A percentile compares a stretch with the other conserved stretches of the same genome.
Evolutionary conservation across 106 monocot species (phyloP).

Genomic region (Amphibolis antarctica): DNA sequence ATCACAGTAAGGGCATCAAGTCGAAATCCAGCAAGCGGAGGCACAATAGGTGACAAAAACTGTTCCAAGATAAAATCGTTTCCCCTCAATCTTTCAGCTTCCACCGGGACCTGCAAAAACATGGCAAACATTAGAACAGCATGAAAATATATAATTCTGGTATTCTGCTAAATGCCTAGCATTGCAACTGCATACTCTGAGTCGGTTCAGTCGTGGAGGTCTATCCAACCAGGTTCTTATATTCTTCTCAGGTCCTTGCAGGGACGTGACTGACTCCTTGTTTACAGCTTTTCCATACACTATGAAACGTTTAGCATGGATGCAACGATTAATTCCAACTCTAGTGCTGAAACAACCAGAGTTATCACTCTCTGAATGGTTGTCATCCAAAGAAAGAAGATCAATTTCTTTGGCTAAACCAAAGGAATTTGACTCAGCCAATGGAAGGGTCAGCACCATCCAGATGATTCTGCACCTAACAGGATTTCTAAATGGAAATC

Average conservation of each 20-base stretch:
- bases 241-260: constrained; percentile 40
- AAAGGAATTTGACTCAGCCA: constrained; percentile 21
- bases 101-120: constrained; percentile 51
- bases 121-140: neutral
- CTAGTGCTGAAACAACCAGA: constrained; percentile 10
- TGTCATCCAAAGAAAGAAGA: constrained; percentile 72
- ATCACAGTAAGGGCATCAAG: constrained; percentile 75
- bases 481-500: constrained; percentile 62
- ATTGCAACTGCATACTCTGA: constrained; percentile 42
- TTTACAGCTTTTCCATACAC: constrained; percentile 59
- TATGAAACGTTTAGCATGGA: constrained; percentile 85
- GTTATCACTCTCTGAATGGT: constrained; percentile 16
- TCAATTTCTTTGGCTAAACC: constrained; percentile 37
- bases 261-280: constrained; percentile 30
- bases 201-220: constrained; percentile 57
- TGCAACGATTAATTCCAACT: constrained; percentile 23
- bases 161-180: neutral
- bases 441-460: constrained; percentile 52
- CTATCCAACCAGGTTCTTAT: constrained; percentile 51
- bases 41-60: constrained; percentile 40
- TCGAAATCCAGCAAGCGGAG: constrained; percentile 76
- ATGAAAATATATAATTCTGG: neutral
- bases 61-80: constrained; percentile 81
- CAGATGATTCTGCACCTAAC: constrained; percentile 85
- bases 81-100: constrained; percentile 63